Evolutionary conservation across 768 basidiomycete genomes (phyloP), one percentile per base, ranked within the genome.

Genomic region (Hygrocybe coccinea): DNA sequence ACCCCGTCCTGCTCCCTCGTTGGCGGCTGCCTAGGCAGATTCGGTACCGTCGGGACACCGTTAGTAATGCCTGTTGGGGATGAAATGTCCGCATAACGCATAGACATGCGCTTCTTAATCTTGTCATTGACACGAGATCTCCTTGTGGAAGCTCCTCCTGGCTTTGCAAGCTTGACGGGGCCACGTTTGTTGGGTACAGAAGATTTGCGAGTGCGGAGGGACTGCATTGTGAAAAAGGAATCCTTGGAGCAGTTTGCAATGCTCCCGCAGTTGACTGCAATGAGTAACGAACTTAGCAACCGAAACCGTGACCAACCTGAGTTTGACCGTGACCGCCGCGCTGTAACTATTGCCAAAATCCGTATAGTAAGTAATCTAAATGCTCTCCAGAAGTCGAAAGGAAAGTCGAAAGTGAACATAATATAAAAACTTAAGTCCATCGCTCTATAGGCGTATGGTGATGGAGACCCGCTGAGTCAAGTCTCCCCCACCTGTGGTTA

Each of bases 31-130:
- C 74, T 69, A 0, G 84, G 83, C 38, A 89, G 60, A 0, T 79
- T 71, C 2, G 87, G 86, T 15, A 87, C 70, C 1, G 82, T 71
- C 3, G 89, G 86, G 2, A 84, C 66, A 39, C 67, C 69, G 8
- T 69, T 66, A 29, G 29, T 8, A 11, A 76, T 67, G 48, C 82
- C 79, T 2, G 83, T 85, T 5, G 87, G 88, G n/a, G 79, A 74
- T 1, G 87, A 87, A 53, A 91, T 87, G 61, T 90, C 89, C 37
- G 88, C 91, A 80, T 90, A 97, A 67, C 94, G 85, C 81, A 87
- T 89, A 14, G 93, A 94, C 85, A 97, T 87, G 65, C 95, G 88
- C 72, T 92, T 92, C 81, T 92, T 93, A 71, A 97, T 93, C 75
- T 89, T 92, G 79, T 95, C 95, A 69, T 93, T 80, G 57, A 85